Base-by-base conservation (phyloP, 2,329 filamentous ascomycete species). In the Neopestalotiopsis sp. region DNA sequence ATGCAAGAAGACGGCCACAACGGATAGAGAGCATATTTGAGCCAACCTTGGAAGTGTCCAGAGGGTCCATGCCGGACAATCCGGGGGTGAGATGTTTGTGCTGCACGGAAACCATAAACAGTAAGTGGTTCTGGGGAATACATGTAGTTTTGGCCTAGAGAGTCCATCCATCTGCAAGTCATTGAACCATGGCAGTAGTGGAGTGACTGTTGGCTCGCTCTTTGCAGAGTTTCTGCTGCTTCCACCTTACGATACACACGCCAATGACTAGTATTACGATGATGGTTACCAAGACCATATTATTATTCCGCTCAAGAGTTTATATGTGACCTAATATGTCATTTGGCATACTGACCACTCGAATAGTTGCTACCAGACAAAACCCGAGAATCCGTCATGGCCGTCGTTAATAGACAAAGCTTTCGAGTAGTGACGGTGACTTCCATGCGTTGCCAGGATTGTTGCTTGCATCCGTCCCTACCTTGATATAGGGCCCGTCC, bases 41-140 rank as follows among this genome's bases (percentile, higher is more conserved):
- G 14, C 34, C 6, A 38, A 38, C 34, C 34, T 38, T 53, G 45
- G n/a, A 20, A 49, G 42, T 9, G 45, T 53, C 45, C 34, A 38
- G 45, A 53, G 45, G 45, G 45, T 53, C 45, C n/a, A 53, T 53
- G 45, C 45, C 45, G 45, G 45, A 20, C 45, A 53, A 53, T n/a
- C 45, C 45, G 45, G 45, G 45, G 45, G 45, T 9, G n/a, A 53
- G 14, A 53, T 53, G 34, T 38, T 38, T 20, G 45, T 53, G 45
- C 45, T 53, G 14, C 45, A 53, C 20, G 45, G 45, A 20, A 53
- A 53, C 45, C 45, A 53, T 53, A 53, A 53, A 53, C 45, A 53
- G 45, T 17, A 53, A 53, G 45, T 53, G 45, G 24, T n/a, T 53
- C 45, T 53, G 45, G 45, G 20, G 45, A 24, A 24, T 53, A 53